A percentile compares a stretch with the other conserved stretches of the same genome.
Evolutionary conservation across 192 early-diverging fungal genomes (phyloP).

Genomic region (Cetraspora pellucida): DNA sequence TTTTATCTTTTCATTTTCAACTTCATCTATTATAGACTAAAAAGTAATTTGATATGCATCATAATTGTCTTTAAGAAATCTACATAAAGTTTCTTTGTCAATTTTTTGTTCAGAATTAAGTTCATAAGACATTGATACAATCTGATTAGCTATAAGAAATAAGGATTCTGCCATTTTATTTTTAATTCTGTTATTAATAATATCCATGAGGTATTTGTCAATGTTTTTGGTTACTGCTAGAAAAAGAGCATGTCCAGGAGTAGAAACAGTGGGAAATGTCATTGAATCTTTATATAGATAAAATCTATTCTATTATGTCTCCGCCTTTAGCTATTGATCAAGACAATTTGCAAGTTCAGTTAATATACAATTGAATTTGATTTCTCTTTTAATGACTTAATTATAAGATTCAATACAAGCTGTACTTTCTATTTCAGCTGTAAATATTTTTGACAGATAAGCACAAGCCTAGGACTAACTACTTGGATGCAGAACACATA

Average conservation of each 20-base stretch:
- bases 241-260: not conserved
- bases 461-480: not conserved
- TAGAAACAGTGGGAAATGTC: not conserved
- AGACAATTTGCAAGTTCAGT: not conserved
- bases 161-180: too few relatives aligned
- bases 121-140: not conserved
- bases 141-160: not conserved
- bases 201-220: not conserved
- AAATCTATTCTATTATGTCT: not conserved
- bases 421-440: not conserved
- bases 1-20: not conserved
- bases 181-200: too few relatives aligned
- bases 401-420: not conserved
- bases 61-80: conserved; percentile 6
- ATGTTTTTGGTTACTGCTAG: not conserved
- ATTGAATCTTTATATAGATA: not conserved
- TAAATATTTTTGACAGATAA: not conserved
- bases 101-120: not conserved
- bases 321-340: not conserved
- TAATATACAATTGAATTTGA: not conserved
- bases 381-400: not conserved
- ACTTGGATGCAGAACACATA: not conserved
- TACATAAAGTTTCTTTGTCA: not conserved
- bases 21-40: not conserved
- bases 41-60: not conserved